Conservation (phyloP, 208 protist genomes). For the Naegleria gruberi region DNA sequence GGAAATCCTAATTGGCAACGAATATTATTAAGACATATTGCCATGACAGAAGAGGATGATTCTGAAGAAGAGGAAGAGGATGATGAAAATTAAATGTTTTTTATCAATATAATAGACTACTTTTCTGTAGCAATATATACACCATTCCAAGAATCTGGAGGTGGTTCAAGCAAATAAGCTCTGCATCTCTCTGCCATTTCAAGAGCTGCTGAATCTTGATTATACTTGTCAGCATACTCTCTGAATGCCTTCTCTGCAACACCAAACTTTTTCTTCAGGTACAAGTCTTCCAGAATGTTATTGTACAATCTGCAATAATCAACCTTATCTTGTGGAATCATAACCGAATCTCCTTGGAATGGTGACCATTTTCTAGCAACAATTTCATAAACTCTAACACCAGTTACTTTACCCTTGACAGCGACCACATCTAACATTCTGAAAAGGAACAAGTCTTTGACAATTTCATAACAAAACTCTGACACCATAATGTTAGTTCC, state of each 20-base stretch:
- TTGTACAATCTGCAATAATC: not conserved
- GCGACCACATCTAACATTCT: not conserved
- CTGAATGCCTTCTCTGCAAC: not conserved
- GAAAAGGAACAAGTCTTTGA: not conserved
- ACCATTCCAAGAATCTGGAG: not conserved
- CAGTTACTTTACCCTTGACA: not conserved
- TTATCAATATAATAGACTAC: too few species aligned
- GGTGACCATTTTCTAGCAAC: not conserved
- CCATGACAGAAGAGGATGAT: too few species aligned
- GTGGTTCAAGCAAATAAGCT: not conserved
- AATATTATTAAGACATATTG: too few species aligned
- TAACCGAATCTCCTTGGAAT: not conserved
- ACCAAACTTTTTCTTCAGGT: not conserved
- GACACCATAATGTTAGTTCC: slow-evolving; percentile 13
- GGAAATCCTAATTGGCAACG: too few species aligned
- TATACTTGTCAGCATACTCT: not conserved
- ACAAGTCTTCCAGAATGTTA: not conserved
- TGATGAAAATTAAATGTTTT: too few species aligned
- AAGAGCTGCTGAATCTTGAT: not conserved
- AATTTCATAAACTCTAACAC: not conserved
- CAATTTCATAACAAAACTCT: not conserved
- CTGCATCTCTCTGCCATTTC: not conserved
- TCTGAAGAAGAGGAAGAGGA: too few species aligned
- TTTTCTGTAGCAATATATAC: not conserved
- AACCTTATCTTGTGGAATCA: not conserved